A percentile compares a stretch with the other conserved stretches of the same genome.
Evolutionary conservation across 2,329 filamentous ascomycete species (phyloP).

Genomic region (Colletotrichum graminicola): DNA sequence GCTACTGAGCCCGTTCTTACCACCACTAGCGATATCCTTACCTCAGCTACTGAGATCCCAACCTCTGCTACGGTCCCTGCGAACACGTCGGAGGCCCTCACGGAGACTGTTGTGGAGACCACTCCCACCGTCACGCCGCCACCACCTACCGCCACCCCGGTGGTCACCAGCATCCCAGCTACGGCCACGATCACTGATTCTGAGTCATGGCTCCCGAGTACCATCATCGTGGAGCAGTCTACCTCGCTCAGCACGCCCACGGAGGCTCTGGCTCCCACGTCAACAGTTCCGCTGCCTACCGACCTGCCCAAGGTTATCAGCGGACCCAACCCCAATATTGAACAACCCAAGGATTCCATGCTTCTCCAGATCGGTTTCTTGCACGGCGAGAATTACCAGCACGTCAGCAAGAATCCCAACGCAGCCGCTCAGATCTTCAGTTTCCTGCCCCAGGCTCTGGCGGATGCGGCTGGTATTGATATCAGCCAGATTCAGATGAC

Average conservation of each 20-base stretch:
- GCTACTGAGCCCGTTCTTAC: slow-evolving; percentile 6
- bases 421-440: slow-evolving; percentile 89
- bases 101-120: slow-evolving; percentile 21
- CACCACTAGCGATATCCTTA: slow-evolving; percentile 15
- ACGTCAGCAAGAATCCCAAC: slow-evolving; percentile 78
- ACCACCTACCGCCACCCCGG: slow-evolving; percentile 31
- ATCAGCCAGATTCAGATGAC: slow-evolving; percentile 72
- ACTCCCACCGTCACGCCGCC: slow-evolving; percentile 21
- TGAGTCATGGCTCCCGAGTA: slow-evolving; percentile 67
- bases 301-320: slow-evolving; percentile 81
- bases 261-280: slow-evolving; percentile 55
- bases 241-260: slow-evolving; percentile 57
- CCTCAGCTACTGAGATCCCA: slow-evolving; percentile 22
- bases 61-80: slow-evolving; percentile 34
- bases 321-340: slow-evolving; percentile 69
- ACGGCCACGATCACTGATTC: slow-evolving; percentile 59
- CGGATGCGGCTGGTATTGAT: slow-evolving; percentile 71
- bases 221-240: slow-evolving; percentile 68
- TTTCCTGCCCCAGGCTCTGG: slow-evolving; percentile 78
- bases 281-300: slow-evolving; percentile 69
- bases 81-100: slow-evolving; percentile 33
- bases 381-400: slow-evolving; percentile 84
- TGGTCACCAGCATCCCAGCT: slow-evolving; percentile 55
- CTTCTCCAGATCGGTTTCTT: slow-evolving; percentile 89
- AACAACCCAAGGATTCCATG: slow-evolving; percentile 72